Evolutionary conservation across 148 eudicot species (phyloP).

Genomic region (Gaultheria prostrata): DNA sequence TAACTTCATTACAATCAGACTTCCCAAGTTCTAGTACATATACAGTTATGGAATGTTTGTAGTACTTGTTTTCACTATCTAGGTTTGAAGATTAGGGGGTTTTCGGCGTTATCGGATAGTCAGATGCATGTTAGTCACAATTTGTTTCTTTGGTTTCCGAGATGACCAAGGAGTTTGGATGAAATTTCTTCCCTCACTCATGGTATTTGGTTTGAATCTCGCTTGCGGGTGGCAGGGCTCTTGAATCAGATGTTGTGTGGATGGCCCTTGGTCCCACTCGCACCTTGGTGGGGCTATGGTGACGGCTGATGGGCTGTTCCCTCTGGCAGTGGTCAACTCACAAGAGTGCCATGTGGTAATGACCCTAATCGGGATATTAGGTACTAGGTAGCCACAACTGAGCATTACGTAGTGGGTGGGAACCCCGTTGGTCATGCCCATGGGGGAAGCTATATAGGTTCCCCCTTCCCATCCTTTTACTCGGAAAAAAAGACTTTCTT

Average conservation of each 20-base stretch:
- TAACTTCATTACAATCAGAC: background rate
- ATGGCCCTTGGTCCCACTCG: background rate
- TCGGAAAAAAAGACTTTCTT: background rate
- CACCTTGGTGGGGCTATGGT: background rate
- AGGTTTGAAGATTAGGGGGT: background rate
- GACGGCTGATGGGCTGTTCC: background rate
- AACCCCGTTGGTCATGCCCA: background rate
- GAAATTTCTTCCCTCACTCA: background rate
- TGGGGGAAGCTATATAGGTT: background rate
- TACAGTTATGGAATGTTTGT: background rate
- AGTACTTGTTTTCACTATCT: background rate
- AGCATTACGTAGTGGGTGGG: background rate
- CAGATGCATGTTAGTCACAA: background rate
- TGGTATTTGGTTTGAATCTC: background rate
- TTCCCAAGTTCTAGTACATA: background rate
- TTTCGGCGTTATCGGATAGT: background rate
- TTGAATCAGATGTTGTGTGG: background rate
- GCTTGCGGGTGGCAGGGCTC: background rate
- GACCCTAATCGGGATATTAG: background rate
- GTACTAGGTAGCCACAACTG: background rate
- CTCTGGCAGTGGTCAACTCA: background rate
- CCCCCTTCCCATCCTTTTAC: background rate
- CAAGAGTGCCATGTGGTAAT: background rate
- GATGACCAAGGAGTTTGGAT: background rate
- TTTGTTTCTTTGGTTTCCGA: background rate